Conservation (phyloP, 208 protist genomes). For the Acanthamoeba quina region DNA sequence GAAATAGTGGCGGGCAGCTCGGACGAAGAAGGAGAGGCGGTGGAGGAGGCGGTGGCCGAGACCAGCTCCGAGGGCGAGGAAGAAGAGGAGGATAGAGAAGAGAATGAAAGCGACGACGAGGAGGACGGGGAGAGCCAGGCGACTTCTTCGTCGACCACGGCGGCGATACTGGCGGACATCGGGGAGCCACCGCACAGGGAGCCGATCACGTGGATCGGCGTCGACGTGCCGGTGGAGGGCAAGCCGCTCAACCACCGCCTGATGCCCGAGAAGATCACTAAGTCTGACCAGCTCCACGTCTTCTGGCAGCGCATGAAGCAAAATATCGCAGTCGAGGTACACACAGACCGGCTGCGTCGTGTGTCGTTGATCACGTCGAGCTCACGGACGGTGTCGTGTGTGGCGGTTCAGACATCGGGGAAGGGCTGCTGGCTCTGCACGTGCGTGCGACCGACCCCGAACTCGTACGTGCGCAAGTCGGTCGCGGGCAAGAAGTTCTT, state of each 20-base stretch:
- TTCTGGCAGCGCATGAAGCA: slow-evolving; percentile 27
- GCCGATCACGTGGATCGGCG: neutral
- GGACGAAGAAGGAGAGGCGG: neutral
- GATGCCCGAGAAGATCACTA: neutral
- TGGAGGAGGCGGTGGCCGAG: neutral
- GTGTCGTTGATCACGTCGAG: neutral
- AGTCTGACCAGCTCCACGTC: neutral
- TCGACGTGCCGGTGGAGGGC: neutral
- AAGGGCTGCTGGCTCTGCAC: slow-evolving; percentile 36
- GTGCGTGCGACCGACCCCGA: neutral
- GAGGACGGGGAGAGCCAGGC: neutral
- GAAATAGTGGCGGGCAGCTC: neutral
- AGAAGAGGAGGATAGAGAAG: neutral
- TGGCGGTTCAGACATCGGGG: neutral
- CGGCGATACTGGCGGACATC: neutral
- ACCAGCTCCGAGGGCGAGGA: neutral
- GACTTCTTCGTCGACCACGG: neutral
- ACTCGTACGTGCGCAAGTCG: slow-evolving; percentile 24
- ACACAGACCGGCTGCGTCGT: neutral
- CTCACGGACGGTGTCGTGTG: no score
- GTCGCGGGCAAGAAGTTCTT: slow-evolving; percentile 7
- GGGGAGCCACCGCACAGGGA: neutral
- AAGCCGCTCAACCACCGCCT: neutral
- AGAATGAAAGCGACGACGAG: neutral
- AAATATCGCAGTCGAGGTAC: neutral